phyloP scores from a whole-genome alignment of 345 rosid genomes.

The Gossypium herbaceum region DNA sequence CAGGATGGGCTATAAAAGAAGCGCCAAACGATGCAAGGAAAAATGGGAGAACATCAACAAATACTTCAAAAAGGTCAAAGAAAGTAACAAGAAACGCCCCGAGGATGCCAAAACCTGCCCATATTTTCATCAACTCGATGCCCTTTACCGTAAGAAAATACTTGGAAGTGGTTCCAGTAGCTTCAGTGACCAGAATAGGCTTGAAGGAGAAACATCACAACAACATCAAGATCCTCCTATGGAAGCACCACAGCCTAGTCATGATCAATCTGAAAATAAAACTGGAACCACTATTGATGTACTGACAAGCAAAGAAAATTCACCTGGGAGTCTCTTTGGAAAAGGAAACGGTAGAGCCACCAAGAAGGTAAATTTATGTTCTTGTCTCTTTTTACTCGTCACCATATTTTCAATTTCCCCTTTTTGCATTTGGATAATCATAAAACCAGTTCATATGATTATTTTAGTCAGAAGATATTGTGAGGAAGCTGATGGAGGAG shows the following conservation, averaged over 20 bases:
- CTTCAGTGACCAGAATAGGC: slow-evolving; percentile 20
- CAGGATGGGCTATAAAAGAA: slow-evolving; percentile 63
- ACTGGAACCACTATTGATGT: slow-evolving; percentile 16
- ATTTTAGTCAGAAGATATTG: slow-evolving; percentile 82
- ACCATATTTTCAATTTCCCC: background rate
- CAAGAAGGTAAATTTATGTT: slow-evolving; percentile 39
- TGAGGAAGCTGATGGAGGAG: slow-evolving; percentile 51
- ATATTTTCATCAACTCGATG: slow-evolving; percentile 77
- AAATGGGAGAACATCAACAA: slow-evolving; percentile 95
- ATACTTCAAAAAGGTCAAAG: slow-evolving; percentile 87
- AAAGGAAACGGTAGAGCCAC: slow-evolving; percentile 36
- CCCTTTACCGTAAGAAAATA: slow-evolving; percentile 55
- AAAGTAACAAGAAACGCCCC: slow-evolving; percentile 74
- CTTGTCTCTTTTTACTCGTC: background rate
- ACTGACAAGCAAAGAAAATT: slow-evolving; percentile 17
- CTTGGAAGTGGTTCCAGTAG: slow-evolving; percentile 30
- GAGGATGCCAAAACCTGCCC: slow-evolving; percentile 90
- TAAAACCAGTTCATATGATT: slow-evolving; percentile 8
- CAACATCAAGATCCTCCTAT: slow-evolving; percentile 18
- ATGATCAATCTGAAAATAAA: slow-evolving; percentile 18
- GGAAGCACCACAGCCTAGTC: slow-evolving; percentile 14
- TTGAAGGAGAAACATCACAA: slow-evolving; percentile 16
- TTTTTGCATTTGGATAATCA: background rate
- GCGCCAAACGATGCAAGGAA: slow-evolving; percentile 76
- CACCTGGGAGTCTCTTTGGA: slow-evolving; percentile 11